Conservation (phyloP, 768 basidiomycete genomes). For the Phaeolepiota aurea region DNA sequence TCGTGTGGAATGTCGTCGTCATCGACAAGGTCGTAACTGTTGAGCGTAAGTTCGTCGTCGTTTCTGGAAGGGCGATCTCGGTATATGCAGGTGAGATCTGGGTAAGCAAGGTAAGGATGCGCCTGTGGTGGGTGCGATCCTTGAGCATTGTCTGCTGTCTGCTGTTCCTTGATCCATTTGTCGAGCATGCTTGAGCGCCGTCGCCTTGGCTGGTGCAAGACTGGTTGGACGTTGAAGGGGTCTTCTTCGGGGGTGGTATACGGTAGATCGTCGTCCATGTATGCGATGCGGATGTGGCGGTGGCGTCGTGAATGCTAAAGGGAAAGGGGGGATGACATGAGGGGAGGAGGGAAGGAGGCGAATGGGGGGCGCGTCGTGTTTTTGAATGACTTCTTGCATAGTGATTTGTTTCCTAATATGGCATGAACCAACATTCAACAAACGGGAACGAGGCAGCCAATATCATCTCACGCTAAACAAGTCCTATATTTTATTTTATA, state of each 20-base stretch:
- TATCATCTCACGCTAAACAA: background rate
- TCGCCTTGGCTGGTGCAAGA: conserved; percentile 23
- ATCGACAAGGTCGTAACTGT: conserved; percentile 41
- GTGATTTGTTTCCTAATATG: conserved; percentile 20
- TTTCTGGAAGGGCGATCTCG: conserved; percentile 12
- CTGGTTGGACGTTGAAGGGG: conserved; percentile 34
- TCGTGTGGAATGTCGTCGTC: conserved; percentile 40
- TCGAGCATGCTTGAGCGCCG: conserved; percentile 43
- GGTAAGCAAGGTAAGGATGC: conserved; percentile 33
- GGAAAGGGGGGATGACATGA: conserved; percentile 12
- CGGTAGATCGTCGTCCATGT: conserved; percentile 29
- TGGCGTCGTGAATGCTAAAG: conserved; percentile 7
- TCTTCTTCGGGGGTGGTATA: conserved; percentile 47
- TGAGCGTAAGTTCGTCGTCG: conserved; percentile 24
- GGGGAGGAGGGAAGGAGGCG: conserved; percentile 9
- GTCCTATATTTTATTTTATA: conserved; percentile 3
- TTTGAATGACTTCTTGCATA: conserved; percentile 12
- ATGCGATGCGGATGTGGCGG: conserved; percentile 3
- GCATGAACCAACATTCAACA: conserved; percentile 18
- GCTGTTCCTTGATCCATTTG: conserved; percentile 48
- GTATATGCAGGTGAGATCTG: conserved; percentile 22
- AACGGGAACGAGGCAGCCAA: conserved; percentile 24
- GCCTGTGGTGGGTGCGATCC: conserved; percentile 6
- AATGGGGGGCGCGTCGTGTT: conserved; percentile 22
- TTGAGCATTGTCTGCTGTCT: conserved; percentile 7